Conservation (phyloP, 305 asterid genomes). For the Fraxinus platypoda region DNA sequence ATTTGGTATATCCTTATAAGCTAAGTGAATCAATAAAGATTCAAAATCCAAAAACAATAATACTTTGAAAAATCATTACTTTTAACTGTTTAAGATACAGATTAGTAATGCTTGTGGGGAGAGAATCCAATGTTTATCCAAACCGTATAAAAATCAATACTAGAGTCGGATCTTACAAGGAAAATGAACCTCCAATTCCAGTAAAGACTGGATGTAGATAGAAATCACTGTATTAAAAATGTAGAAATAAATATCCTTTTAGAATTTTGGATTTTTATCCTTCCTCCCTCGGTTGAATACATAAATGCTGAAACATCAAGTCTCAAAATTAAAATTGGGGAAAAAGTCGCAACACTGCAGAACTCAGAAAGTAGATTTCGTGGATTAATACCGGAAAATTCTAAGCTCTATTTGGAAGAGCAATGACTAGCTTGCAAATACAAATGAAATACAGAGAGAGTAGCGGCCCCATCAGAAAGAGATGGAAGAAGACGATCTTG, state of each 20-base stretch:
- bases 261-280: background rate
- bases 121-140: background rate
- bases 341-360: background rate
- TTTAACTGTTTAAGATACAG: background rate
- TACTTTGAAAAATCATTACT: background rate
- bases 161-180: background rate
- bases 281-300: background rate
- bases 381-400: background rate
- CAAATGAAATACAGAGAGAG: slow-evolving; percentile 1
- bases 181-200: background rate
- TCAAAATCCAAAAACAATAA: background rate
- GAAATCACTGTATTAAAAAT: background rate
- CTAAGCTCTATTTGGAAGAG: background rate
- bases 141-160: background rate
- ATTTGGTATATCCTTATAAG: background rate
- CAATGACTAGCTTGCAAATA: background rate
- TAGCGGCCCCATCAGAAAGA: background rate
- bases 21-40: background rate
- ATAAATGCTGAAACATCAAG: background rate
- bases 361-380: background rate
- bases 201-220: background rate
- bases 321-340: background rate
- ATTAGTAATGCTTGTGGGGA: background rate
- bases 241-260: background rate
- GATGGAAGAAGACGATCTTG: background rate